A percentile compares a stretch with the other conserved stretches of the same genome.
These are phyloP conservation scores for Melampsora larici-populina DNA, from an alignment of 1,284 basidiomycete species.

Conservation along the genomic window DNA sequence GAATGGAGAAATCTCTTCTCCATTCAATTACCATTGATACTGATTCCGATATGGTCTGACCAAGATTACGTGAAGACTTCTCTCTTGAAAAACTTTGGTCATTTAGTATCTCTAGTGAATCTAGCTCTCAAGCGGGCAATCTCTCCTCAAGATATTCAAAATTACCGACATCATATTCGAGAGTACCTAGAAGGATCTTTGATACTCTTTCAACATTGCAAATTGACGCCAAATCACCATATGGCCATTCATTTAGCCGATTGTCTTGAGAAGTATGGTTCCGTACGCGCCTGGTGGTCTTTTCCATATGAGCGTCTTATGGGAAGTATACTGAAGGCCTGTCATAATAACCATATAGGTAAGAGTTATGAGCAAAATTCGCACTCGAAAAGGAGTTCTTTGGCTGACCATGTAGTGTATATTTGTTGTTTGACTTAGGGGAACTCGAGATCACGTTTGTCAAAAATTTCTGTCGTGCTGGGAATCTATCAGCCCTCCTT, in stretches of 20 bases:
- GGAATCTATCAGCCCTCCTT: background rate
- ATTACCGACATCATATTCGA: conserved; percentile 16
- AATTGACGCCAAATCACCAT: conserved; percentile 22
- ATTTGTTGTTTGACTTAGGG: background rate
- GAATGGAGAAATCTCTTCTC: conserved; percentile 27
- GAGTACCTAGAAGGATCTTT: conserved; percentile 17
- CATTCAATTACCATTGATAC: too few species aligned
- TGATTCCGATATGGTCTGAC: too few species aligned
- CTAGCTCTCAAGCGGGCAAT: background rate
- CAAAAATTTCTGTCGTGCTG: too few species aligned
- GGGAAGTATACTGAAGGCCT: background rate
- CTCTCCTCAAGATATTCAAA: background rate
- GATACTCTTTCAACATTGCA: conserved; percentile 6
- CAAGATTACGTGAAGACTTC: background rate
- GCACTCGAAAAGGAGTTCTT: too few species aligned
- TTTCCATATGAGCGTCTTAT: too few species aligned
- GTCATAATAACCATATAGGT: conserved; percentile 19
- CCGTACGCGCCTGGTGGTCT: conserved; percentile 19
- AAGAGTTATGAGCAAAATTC: background rate
- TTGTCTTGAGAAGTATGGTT: conserved; percentile 22
- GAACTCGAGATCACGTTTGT: conserved; percentile 10
- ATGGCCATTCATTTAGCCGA: conserved; percentile 23
- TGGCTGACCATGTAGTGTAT: too few species aligned
- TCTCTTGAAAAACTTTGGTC: background rate
- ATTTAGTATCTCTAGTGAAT: conserved; percentile 22